Percentiles rank a stretch among this genome's conserved stretches.
Evolutionary conservation across 768 basidiomycete species (phyloP).

Genomic region (Suillus brevipes): DNA sequence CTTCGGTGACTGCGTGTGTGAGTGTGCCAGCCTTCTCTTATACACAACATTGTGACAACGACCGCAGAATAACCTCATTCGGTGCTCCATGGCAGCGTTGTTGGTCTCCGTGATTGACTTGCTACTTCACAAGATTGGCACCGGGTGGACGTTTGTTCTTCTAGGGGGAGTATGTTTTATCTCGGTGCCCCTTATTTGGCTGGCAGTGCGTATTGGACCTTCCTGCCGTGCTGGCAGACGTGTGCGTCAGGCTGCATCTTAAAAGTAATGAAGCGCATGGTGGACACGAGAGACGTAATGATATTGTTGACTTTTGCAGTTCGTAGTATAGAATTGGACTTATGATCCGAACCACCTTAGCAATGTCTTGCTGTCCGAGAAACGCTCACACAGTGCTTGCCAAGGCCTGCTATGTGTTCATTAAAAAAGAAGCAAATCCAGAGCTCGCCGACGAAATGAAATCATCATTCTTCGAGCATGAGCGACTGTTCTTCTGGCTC

Average conservation of each 20-base stretch:
- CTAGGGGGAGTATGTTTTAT: conserved; percentile 45
- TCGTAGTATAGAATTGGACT: not conserved
- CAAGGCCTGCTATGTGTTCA: not conserved
- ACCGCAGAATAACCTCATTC: conserved; percentile 64
- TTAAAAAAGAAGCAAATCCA: no score
- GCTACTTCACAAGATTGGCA: conserved; percentile 52
- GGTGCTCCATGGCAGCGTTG: conserved; percentile 57
- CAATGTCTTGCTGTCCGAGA: not conserved
- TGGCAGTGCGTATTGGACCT: conserved; percentile 55
- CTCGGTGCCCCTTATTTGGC: conserved; percentile 44
- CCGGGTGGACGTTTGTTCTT: conserved; percentile 68
- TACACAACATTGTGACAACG: not conserved
- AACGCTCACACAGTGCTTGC: not conserved
- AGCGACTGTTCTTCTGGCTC: no score
- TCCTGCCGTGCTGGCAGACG: conserved; percentile 42
- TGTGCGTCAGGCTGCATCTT: not conserved
- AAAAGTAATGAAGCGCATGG: no score
- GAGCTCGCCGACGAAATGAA: no score
- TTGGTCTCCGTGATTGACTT: conserved; percentile 60
- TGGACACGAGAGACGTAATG: not conserved
- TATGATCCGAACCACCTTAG: not conserved
- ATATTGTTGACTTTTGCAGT: not conserved
- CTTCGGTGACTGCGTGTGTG: conserved; percentile 67
- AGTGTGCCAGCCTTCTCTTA: conserved; percentile 23
- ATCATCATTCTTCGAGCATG: no score